Base-by-base conservation (phyloP, 2,329 filamentous ascomycete genomes). In the Penicillium capsulatum region DNA sequence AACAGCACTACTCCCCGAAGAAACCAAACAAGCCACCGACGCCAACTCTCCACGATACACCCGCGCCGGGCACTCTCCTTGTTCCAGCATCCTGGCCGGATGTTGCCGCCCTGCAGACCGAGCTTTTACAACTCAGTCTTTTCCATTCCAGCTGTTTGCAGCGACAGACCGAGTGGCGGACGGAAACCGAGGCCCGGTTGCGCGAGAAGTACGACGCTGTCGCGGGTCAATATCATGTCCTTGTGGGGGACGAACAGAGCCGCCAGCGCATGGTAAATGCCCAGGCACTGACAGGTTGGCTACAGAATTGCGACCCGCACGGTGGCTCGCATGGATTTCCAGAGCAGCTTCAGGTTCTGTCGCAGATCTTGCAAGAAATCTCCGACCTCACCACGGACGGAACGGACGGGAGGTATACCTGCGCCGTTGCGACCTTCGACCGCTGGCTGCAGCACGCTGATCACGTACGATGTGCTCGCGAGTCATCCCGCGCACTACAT, bases 71-170 rank as follows among this genome's bases (percentile, higher is more conserved):
- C 29, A 32, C 46, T 20, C 50, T 50, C 4, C 45, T 59, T 35
- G 51, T 60, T 13, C 51, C 58, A 13, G 50, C 59, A 5, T 53
- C 59, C 7, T 59, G 57, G 49, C 59, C 63, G 14, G 64, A 69
- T 19, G 53, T 65, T 36, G 48, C 58, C 10, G 57, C 60, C 9
- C 35, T 70, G 20, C 64, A 68, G 40, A 68, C 64, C 0, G 69
- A 72, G 42, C 53, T 72, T 9, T 53, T 72, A 16, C 69, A 72
- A 38, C 45, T 72, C 11, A 62, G 59, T 36, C 56, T 70, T 4
- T 53, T 70, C 5, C 61, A 68, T 46, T 55, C 58, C 6, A 54
- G 55, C 4, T 55, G 50, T 6, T 36, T 60, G 14, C 57, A 57
- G 28, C 48, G 50, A 14, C 51, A 60, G 13, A 40, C 48, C 3